phyloP scores from a whole-genome alignment of 148 eudicot genomes.

The Vaccinium vitisidaea region DNA sequence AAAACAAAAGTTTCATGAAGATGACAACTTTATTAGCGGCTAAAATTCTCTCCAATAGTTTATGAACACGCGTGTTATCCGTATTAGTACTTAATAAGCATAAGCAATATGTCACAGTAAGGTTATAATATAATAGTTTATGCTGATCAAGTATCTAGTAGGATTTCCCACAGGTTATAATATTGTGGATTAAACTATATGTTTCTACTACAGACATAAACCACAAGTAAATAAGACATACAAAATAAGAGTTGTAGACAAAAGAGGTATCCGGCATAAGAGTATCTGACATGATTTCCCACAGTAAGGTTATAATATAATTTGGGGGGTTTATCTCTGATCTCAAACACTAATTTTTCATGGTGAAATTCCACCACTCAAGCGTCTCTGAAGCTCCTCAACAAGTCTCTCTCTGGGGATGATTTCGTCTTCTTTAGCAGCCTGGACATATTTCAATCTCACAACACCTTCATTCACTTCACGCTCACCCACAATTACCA shows the following conservation, averaged over 20 bases:
- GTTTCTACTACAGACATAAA: neutral
- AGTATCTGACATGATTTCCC: neutral
- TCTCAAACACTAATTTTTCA: slow-evolving; percentile 8
- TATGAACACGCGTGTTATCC: no score
- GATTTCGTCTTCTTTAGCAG: slow-evolving; percentile 44
- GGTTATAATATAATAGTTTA: no score
- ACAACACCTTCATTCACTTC: slow-evolving; percentile 66
- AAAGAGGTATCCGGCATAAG: neutral
- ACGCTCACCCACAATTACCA: slow-evolving; percentile 75
- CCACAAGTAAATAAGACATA: neutral
- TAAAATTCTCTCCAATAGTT: no score
- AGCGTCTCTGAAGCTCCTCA: slow-evolving; percentile 45
- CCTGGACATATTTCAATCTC: slow-evolving; percentile 56
- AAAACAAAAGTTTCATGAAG: no score
- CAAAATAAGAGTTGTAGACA: neutral
- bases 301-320: neutral
- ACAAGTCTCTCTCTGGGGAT: slow-evolving; percentile 52
- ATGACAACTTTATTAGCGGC: no score
- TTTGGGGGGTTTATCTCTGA: neutral
- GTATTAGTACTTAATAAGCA: no score
- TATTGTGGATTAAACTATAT: neutral
- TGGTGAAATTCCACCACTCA: slow-evolving; percentile 26
- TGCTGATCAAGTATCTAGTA: no score
- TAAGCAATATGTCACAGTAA: neutral
- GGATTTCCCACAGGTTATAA: no score